phyloP scores from a whole-genome alignment of 805 yeast genomes.

The Nakazawaea holstii region DNA sequence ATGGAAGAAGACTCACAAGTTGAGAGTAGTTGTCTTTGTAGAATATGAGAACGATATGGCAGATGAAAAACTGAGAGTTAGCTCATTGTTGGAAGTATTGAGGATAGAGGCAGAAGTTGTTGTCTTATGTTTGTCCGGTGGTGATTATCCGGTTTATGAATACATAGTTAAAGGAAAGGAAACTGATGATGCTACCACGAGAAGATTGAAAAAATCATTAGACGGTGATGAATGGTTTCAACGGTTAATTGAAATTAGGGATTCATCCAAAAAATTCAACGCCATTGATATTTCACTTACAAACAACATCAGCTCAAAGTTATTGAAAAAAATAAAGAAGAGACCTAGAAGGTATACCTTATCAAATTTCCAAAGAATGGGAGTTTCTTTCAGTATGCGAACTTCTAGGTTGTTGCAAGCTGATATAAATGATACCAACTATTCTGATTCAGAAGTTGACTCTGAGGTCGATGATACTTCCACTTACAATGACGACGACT shows the following conservation, averaged over 20 bases:
- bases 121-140: constrained; percentile 62
- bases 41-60: constrained; percentile 65
- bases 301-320: constrained; percentile 17
- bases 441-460: constrained; percentile 12
- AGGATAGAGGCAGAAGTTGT: constrained; percentile 81
- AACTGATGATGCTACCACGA: constrained; percentile 27
- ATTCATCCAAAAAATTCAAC: constrained; percentile 23
- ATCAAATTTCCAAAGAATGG: constrained; percentile 68
- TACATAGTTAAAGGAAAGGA: constrained; percentile 68
- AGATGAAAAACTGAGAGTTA: constrained; percentile 63
- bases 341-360: constrained; percentile 39
- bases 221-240: constrained; percentile 84
- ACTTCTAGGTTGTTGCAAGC: constrained; percentile 43
- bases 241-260: constrained; percentile 56
- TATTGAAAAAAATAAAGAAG: constrained; percentile 23
- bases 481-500: constrained; percentile 6
- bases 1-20: constrained; percentile 73
- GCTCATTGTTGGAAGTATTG: constrained; percentile 61
- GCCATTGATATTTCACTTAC: background rate
- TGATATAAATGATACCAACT: constrained; percentile 20
- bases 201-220: constrained; percentile 45
- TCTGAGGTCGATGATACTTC: constrained; percentile 21
- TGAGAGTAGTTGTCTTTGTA: constrained; percentile 87
- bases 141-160: constrained; percentile 56
- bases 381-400: constrained; percentile 75